These are phyloP conservation scores for Cairneyella variabilis DNA, from an alignment of 495 filamentous ascomycete species.

Conservation along the genomic window DNA sequence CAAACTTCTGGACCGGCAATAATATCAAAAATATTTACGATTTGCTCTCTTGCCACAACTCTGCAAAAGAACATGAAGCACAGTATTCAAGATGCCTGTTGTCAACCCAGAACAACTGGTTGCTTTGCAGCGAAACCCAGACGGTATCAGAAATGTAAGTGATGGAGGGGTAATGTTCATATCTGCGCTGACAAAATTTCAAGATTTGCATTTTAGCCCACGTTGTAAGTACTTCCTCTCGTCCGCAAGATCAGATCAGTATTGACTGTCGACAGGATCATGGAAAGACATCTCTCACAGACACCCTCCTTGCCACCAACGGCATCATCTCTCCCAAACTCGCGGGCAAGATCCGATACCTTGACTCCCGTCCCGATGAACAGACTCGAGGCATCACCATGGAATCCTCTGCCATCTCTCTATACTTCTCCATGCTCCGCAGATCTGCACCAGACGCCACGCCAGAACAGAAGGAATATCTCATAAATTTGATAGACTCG, in stretches of 20 bases:
- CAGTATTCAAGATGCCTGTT: slow-evolving; percentile 67
- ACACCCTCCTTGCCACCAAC: slow-evolving; percentile 96
- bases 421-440: slow-evolving; percentile 87
- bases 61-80: slow-evolving; percentile 1
- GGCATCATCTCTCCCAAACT: slow-evolving; percentile 98
- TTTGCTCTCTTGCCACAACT: too few species aligned
- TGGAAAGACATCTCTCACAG: slow-evolving; percentile 96
- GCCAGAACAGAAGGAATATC: slow-evolving; percentile 76
- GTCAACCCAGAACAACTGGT: slow-evolving; percentile 84
- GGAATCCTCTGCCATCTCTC: slow-evolving; percentile 97
- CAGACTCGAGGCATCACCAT: slow-evolving; percentile 97
- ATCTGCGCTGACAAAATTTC: slow-evolving; percentile 21
- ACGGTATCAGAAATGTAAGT: slow-evolving; percentile 84
- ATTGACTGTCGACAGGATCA: slow-evolving; percentile 59
- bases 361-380: slow-evolving; percentile 95
- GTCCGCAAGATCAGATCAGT: background rate
- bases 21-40: too few species aligned
- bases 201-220: slow-evolving; percentile 92
- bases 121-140: slow-evolving; percentile 74
- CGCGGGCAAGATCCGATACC: slow-evolving; percentile 95
- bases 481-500: slow-evolving; percentile 98
- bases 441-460: slow-evolving; percentile 61
- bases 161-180: slow-evolving; percentile 33
- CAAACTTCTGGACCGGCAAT: too few species aligned
- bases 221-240: slow-evolving; percentile 59